Evolutionary conservation across 768 basidiomycete genomes (phyloP).

Genomic region (Myochromella boudieri): DNA sequence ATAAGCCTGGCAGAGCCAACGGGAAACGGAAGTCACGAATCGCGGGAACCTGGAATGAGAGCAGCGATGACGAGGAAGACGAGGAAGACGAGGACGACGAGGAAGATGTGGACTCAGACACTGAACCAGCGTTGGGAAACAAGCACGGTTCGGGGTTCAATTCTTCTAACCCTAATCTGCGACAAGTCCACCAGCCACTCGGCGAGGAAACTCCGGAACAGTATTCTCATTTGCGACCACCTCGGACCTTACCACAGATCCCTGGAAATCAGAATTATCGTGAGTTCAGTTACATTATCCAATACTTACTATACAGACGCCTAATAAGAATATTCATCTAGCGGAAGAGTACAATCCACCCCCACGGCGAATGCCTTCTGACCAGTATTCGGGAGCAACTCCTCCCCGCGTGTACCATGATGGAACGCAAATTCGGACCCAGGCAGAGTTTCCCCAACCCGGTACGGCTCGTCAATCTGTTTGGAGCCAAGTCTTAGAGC

Average conservation of each 20-base stretch:
- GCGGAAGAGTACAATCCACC: conserved; percentile 41
- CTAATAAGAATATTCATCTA: conserved; percentile 21
- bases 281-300: conserved; percentile 29
- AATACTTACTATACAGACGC: conserved; percentile 9
- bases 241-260: conserved; percentile 66
- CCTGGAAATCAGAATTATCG: conserved; percentile 47
- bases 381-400: conserved; percentile 46
- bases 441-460: conserved; percentile 53
- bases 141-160: conserved; percentile 24
- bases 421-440: conserved; percentile 49
- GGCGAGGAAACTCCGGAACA: conserved; percentile 25
- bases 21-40: conserved; percentile 61
- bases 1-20: conserved; percentile 69
- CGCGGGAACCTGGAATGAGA: conserved; percentile 65
- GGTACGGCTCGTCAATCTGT: conserved; percentile 65
- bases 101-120: conserved; percentile 70
- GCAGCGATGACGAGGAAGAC: conserved; percentile 83
- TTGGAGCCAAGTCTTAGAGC: conserved; percentile 90
- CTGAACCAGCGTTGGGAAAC: conserved; percentile 30
- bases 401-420: conserved; percentile 53
- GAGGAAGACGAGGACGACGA: conserved; percentile 85
- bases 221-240: conserved; percentile 52
- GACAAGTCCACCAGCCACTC: conserved; percentile 24
- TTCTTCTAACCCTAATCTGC: conserved; percentile 26
- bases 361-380: conserved; percentile 49